A percentile compares a stretch with the other conserved stretches of the same genome.
phyloP scores from a whole-genome alignment of 495 filamentous ascomycete genomes.

The Pseudomonodictys pantanalensis region DNA sequence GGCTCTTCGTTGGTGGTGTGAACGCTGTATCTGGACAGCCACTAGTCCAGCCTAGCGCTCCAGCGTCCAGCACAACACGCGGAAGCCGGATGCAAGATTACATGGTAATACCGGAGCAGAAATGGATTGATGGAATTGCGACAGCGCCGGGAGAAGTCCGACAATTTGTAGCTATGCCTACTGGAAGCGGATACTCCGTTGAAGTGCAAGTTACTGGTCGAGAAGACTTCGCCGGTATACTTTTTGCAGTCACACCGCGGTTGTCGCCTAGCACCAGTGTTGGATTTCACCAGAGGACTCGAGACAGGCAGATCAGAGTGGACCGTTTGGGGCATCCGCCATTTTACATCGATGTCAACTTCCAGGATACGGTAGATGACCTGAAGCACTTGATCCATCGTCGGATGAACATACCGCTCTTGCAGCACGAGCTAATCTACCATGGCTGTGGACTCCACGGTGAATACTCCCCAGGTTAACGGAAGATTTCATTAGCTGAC shows the following conservation, averaged over 20 bases:
- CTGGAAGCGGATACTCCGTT: conserved; percentile 22
- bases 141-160: conserved; percentile 2
- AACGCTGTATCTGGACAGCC: conserved; percentile 17
- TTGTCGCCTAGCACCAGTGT: too few species aligned
- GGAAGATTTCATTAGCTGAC: too few species aligned
- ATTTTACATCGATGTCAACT: neutral
- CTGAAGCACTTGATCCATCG: neutral
- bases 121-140: conserved; percentile 24
- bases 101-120: conserved; percentile 8
- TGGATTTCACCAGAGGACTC: neutral
- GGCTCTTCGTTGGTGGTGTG: conserved; percentile 18
- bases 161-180: conserved; percentile 29
- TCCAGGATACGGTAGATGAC: conserved; percentile 3
- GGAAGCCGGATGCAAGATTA: conserved; percentile 16
- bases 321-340: neutral
- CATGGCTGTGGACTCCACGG: neutral
- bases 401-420: neutral
- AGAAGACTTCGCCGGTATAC: conserved; percentile 13
- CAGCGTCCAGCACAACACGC: neutral
- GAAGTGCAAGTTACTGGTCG: conserved; percentile 23
- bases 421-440: neutral
- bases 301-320: neutral
- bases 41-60: neutral
- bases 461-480: neutral
- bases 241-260: conserved; percentile 22